Evolutionary conservation across 768 basidiomycete genomes (phyloP).

Genomic region (Leccinum barrowsii): DNA sequence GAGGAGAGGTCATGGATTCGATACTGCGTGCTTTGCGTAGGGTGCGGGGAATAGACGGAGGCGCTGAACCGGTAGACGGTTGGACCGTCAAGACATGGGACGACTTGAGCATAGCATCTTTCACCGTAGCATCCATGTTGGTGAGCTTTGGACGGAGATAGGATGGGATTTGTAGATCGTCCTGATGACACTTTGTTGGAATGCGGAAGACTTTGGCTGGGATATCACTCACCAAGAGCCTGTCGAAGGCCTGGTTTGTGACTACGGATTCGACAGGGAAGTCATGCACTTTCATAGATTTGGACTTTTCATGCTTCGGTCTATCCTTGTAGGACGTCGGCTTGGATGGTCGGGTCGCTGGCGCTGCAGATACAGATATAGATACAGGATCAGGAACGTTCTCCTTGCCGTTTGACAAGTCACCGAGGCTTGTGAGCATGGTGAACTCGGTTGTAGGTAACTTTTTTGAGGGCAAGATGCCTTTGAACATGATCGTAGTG

Average conservation of each 20-base stretch:
- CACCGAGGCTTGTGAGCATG: constrained; percentile 56
- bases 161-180: constrained; percentile 84
- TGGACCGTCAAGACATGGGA: constrained; percentile 59
- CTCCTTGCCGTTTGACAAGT: constrained; percentile 60
- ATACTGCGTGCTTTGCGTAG: constrained; percentile 71
- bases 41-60: constrained; percentile 48
- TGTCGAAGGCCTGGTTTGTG: constrained; percentile 74
- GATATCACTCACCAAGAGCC: constrained; percentile 59
- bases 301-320: constrained; percentile 41
- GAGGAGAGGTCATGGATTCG: constrained; percentile 60
- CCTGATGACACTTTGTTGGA: constrained; percentile 41
- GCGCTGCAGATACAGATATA: constrained; percentile 30
- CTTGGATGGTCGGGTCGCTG: constrained; percentile 28
- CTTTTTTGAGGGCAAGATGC: constrained; percentile 69
- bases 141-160: constrained; percentile 73
- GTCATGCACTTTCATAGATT: constrained; percentile 43
- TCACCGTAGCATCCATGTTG: constrained; percentile 80
- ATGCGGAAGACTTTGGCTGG: neutral
- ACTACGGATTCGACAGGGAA: constrained; percentile 34
- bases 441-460: constrained; percentile 67
- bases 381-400: constrained; percentile 48
- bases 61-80: constrained; percentile 27
- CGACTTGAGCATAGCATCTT: constrained; percentile 89
- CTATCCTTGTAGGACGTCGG: constrained; percentile 20
- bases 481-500: constrained; percentile 64